phyloP scores from a whole-genome alignment of 352 stramenopile species.

The Phytophthora nicotianae region DNA sequence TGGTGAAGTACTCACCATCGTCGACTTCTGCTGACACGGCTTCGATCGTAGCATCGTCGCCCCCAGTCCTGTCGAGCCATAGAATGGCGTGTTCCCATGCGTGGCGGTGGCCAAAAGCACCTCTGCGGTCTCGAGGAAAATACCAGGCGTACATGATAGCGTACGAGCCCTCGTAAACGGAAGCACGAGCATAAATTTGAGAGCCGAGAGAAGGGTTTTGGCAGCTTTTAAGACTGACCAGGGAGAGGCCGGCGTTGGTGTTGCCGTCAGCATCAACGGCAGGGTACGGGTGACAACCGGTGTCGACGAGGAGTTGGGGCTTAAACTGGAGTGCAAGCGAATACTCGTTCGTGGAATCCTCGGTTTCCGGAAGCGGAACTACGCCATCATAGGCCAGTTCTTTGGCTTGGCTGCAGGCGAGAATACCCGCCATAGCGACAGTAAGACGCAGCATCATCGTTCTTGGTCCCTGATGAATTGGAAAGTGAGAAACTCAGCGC shows the following conservation, averaged over 20 bases:
- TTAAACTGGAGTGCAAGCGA: constrained; percentile 24
- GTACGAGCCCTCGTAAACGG: constrained; percentile 16
- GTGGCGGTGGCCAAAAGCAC: constrained; percentile 10
- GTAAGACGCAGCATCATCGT: neutral
- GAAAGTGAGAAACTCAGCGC: neutral
- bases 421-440: constrained; percentile 1
- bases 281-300: constrained; percentile 22
- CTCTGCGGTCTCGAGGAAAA: constrained; percentile 25
- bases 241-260: constrained; percentile 19
- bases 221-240: constrained; percentile 14
- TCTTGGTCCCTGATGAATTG: neutral
- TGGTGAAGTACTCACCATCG: constrained; percentile 19
- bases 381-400: constrained; percentile 21
- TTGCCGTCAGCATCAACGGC: constrained; percentile 18
- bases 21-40: constrained; percentile 2
- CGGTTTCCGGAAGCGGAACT: constrained; percentile 11
- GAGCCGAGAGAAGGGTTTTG: constrained; percentile 9
- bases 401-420: constrained; percentile 6
- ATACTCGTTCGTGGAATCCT: constrained; percentile 10
- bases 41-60: neutral
- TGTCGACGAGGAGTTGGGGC: constrained; percentile 25
- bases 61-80: constrained; percentile 5
- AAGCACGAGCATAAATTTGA: constrained; percentile 24
- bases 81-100: constrained; percentile 19
- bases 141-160: constrained; percentile 32